Conservation (phyloP, 768 basidiomycete genomes). For the Russula lepida region DNA sequence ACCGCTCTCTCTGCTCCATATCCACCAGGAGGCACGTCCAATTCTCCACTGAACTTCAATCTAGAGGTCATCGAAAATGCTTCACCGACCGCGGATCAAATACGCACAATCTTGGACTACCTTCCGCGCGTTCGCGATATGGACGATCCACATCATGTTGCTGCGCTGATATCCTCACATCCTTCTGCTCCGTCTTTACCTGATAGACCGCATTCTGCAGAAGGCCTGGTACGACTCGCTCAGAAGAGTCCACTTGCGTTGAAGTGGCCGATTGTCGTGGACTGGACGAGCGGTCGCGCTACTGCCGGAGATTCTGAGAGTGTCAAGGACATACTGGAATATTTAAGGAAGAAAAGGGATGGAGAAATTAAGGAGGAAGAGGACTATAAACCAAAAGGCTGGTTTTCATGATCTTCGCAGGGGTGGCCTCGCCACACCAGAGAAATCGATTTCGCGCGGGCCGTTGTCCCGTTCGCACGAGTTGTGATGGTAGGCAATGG, state of each 20-base stretch:
- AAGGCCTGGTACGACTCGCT: slow-evolving; percentile 43
- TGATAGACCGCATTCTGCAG: slow-evolving; percentile 33
- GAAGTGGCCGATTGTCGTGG: slow-evolving; percentile 76
- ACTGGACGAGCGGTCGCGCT: slow-evolving; percentile 62
- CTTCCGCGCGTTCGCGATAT: slow-evolving; percentile 32
- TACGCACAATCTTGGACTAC: slow-evolving; percentile 58
- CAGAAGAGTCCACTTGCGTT: slow-evolving; percentile 48
- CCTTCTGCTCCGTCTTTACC: slow-evolving; percentile 36
- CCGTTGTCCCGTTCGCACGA: neutral
- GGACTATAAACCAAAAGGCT: slow-evolving; percentile 40
- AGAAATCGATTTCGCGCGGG: neutral
- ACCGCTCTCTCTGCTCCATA: slow-evolving; percentile 53
- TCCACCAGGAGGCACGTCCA: slow-evolving; percentile 40
- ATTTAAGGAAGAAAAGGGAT: slow-evolving; percentile 54
- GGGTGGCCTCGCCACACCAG: too few relatives aligned
- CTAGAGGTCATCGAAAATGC: slow-evolving; percentile 62
- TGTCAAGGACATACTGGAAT: slow-evolving; percentile 59
- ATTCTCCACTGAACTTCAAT: slow-evolving; percentile 54
- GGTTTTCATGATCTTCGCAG: neutral
- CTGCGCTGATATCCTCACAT: slow-evolving; percentile 53
- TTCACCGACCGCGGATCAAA: slow-evolving; percentile 59
- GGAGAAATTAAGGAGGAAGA: slow-evolving; percentile 47
- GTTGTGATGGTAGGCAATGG: too few relatives aligned
- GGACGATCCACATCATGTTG: slow-evolving; percentile 24
- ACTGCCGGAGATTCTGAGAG: slow-evolving; percentile 61